These are phyloP conservation scores for Pseudonitzschia multiseries DNA, from an alignment of 108 stramenopile species.

Conservation along the genomic window DNA sequence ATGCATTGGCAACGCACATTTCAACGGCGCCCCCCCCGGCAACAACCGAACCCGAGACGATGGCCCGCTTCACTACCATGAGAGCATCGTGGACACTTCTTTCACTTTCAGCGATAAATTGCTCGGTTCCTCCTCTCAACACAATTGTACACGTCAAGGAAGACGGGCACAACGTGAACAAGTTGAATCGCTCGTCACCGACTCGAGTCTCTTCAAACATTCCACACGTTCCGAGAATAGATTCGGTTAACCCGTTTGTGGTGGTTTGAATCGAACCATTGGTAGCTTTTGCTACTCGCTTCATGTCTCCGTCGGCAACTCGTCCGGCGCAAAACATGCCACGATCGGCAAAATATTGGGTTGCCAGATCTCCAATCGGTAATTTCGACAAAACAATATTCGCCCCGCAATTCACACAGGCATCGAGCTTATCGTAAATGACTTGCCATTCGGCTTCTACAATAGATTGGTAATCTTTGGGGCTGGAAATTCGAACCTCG, in stretches of 20 bases:
- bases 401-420: constrained; percentile 90
- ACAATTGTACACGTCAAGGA: constrained; percentile 94
- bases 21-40: constrained; percentile 99
- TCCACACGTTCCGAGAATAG: constrained; percentile 90
- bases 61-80: constrained; percentile 95
- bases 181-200: constrained; percentile 96
- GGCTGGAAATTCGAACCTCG: constrained; percentile 97
- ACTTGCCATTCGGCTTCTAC: constrained; percentile 99
- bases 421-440: constrained; percentile 97
- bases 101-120: constrained; percentile 99
- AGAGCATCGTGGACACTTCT: constrained; percentile 97
- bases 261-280: constrained; percentile 92
- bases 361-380: constrained; percentile 98
- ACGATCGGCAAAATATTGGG: constrained; percentile 98
- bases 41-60: constrained; percentile 85
- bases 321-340: constrained; percentile 98
- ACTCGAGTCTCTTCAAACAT: constrained; percentile 95
- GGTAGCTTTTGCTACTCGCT: constrained; percentile 95
- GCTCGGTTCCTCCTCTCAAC: constrained; percentile 95
- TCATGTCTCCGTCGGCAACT: constrained; percentile 94
- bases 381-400: constrained; percentile 96
- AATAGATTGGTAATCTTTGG: constrained; percentile 96
- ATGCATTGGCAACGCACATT: constrained; percentile 87
- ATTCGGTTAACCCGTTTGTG: constrained; percentile 71
- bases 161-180: constrained; percentile 94